Evolutionary conservation across 1,139 yeast species (phyloP).

Genomic region (Kodamaea sp.): DNA sequence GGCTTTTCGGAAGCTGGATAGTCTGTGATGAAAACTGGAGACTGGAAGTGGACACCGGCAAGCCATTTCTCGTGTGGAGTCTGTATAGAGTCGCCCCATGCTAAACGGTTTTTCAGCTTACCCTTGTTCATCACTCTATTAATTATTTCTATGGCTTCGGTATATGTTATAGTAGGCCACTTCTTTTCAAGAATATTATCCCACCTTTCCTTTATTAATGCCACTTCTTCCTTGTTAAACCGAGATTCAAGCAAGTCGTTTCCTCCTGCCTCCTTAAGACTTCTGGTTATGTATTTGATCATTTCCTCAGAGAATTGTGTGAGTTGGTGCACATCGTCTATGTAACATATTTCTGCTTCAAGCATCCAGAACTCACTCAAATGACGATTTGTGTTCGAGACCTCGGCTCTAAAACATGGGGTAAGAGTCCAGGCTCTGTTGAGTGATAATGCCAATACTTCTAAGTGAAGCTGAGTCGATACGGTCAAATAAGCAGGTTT

Average conservation of each 20-base stretch:
- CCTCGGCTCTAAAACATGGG: slow-evolving; percentile 95
- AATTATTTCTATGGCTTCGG: slow-evolving; percentile 61
- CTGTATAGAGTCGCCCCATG: slow-evolving; percentile 74
- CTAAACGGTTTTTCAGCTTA: slow-evolving; percentile 25
- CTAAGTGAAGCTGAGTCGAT: slow-evolving; percentile 89
- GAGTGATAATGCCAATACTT: slow-evolving; percentile 72
- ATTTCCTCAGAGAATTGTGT: slow-evolving; percentile 68
- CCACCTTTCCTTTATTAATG: slow-evolving; percentile 21
- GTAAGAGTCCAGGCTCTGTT: slow-evolving; percentile 85
- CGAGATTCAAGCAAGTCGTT: slow-evolving; percentile 46
- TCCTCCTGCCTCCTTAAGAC: slow-evolving; percentile 35
- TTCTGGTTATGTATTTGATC: slow-evolving; percentile 56
- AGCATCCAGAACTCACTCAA: slow-evolving; percentile 97
- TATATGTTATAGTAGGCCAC: slow-evolving; percentile 78
- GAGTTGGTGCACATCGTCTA: slow-evolving; percentile 57
- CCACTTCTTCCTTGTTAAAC: slow-evolving; percentile 34
- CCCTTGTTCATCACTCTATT: slow-evolving; percentile 39
- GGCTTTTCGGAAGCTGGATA: slow-evolving; percentile 83
- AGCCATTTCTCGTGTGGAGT: slow-evolving; percentile 93
- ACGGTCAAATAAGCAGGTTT: slow-evolving; percentile 75
- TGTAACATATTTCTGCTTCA: slow-evolving; percentile 84
- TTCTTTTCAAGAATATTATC: slow-evolving; percentile 31
- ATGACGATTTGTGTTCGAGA: slow-evolving; percentile 88
- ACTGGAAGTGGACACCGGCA: slow-evolving; percentile 64
- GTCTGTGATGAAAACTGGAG: slow-evolving; percentile 88